Conservation (phyloP, 2,329 filamentous ascomycete genomes). For the Aspergillus neoniger region DNA sequence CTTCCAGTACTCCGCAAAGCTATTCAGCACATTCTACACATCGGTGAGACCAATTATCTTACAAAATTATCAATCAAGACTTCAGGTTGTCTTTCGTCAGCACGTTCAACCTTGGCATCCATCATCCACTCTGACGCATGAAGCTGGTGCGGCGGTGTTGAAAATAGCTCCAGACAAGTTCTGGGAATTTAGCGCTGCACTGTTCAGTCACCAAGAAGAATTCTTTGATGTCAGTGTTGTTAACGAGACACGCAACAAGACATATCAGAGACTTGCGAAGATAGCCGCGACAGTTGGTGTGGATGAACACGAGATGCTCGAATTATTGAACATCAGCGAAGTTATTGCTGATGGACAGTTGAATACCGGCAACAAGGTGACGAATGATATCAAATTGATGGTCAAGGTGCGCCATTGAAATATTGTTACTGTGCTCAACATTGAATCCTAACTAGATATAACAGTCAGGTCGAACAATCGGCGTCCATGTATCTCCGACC, state of each 20-base stretch:
- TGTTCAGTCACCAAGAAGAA: conserved; percentile 69
- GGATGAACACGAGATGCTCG: conserved; percentile 69
- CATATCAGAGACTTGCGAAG: conserved; percentile 75
- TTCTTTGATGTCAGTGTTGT: conserved; percentile 87
- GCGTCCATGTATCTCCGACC: conserved; percentile 89
- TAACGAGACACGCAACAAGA: conserved; percentile 79
- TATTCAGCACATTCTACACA: conserved; percentile 75
- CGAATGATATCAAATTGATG: conserved; percentile 79
- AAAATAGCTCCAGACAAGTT: conserved; percentile 70
- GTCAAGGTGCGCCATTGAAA: conserved; percentile 62
- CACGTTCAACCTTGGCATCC: conserved; percentile 97
- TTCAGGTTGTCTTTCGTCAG: conserved; percentile 83
- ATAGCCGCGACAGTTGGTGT: conserved; percentile 70
- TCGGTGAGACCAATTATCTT: conserved; percentile 65
- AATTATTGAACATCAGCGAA: conserved; percentile 67
- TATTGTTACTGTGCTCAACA: conserved; percentile 3
- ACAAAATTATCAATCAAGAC: conserved; percentile 58
- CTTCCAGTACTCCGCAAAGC: conserved; percentile 62
- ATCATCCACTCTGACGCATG: conserved; percentile 69
- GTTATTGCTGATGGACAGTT: conserved; percentile 66
- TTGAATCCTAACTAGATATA: conserved; percentile 21
- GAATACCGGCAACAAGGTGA: conserved; percentile 80
- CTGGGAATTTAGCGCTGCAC: conserved; percentile 72
- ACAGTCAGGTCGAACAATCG: conserved; percentile 66
- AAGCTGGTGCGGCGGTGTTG: conserved; percentile 81